Percentiles rank a stretch among this genome's conserved stretches.
Conservation (phyloP, 176 grass and related monocot genomes). For the sorghum (Sorghum bicolor) region Sorghum_bicolor_NCBIv3 NC_012876.2:62784001-62784500, state of each 20-base stretch:
- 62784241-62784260: conserved; percentile 51
- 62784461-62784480: not conserved
- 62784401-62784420: not conserved
- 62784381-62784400: not conserved
- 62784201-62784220: not conserved
- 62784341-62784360: conserved; percentile 36
- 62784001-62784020: not conserved
- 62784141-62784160: not conserved
- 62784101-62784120: not conserved
- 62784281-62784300: conserved; percentile 93
- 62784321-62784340: conserved; percentile 99
- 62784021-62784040: not conserved
- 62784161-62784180: not conserved
- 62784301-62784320: conserved; percentile 79
- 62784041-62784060: not conserved
- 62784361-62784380: not conserved
- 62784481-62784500: not conserved
- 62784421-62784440: not conserved
- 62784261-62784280: conserved; percentile 88
- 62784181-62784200: not conserved
- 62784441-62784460: not conserved
- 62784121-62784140: not conserved
- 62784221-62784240: conserved; percentile 23
- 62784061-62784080: not conserved
- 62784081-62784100: not conserved